phyloP scores from a whole-genome alignment of 306 rosid species.

The Luffa acutangula region DNA sequence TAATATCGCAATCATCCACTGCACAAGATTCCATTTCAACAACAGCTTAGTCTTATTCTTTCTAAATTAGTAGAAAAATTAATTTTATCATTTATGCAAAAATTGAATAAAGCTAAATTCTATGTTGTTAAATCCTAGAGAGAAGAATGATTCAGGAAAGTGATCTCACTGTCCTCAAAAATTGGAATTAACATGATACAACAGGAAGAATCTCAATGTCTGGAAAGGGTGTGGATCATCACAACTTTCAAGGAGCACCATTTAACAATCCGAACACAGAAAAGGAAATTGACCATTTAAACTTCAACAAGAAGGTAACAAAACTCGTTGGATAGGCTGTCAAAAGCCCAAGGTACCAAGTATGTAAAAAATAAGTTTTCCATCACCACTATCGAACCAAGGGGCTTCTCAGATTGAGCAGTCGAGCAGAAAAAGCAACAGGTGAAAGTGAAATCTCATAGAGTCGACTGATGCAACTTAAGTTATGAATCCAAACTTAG shows the following conservation, averaged over 20 bases:
- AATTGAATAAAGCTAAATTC: background rate
- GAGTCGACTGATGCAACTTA: background rate
- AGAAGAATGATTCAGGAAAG: background rate
- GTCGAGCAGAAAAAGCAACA: background rate
- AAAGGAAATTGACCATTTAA: background rate
- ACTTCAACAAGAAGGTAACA: background rate
- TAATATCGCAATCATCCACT: constrained; percentile 21
- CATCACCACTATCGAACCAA: background rate
- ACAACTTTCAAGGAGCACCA: background rate
- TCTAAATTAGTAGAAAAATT: constrained; percentile 2
- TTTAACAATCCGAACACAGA: background rate
- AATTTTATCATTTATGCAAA: background rate
- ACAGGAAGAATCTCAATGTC: background rate
- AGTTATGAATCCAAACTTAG: background rate
- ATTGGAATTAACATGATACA: background rate
- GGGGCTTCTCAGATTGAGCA: background rate
- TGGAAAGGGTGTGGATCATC: background rate
- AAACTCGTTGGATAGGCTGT: background rate
- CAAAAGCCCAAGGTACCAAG: background rate
- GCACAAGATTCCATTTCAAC: constrained; percentile 19
- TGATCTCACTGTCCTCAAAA: background rate
- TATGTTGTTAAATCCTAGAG: background rate
- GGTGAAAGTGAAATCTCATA: background rate
- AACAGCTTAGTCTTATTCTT: background rate
- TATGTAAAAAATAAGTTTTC: background rate